Percentiles rank a stretch among this genome's conserved stretches.
Evolutionary conservation across 352 stramenopile species (phyloP).

Genomic region (Aphanomyces astaci): DNA sequence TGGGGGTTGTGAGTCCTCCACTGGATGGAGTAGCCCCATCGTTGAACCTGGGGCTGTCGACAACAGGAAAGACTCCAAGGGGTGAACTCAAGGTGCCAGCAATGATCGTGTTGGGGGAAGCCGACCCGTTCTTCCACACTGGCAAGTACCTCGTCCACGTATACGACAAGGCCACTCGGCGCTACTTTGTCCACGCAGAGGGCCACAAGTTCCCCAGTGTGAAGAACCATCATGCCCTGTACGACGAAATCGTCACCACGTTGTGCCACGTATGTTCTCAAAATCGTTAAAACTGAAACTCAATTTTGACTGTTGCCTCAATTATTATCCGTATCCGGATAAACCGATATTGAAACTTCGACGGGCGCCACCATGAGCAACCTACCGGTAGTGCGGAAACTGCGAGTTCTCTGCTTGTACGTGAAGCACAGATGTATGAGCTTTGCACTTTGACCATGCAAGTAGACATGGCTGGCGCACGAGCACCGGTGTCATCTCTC

Average conservation of each 20-base stretch:
- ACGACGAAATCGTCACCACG: slow-evolving; percentile 26
- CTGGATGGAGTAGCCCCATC: neutral
- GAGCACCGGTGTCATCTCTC: slow-evolving; percentile 9
- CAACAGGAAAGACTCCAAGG: too few relatives aligned
- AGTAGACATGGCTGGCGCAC: slow-evolving; percentile 22
- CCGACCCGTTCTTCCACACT: slow-evolving; percentile 36
- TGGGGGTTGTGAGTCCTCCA: neutral
- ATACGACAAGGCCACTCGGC: slow-evolving; percentile 25
- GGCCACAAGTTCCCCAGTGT: slow-evolving; percentile 32
- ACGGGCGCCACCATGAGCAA: neutral
- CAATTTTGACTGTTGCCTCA: neutral
- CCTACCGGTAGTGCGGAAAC: neutral
- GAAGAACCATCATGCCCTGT: slow-evolving; percentile 25
- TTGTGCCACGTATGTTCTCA: neutral
- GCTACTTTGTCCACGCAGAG: slow-evolving; percentile 27
- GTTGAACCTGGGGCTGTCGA: neutral
- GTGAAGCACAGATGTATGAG: neutral
- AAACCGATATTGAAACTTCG: too few relatives aligned
- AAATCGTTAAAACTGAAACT: neutral
- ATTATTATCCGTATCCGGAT: neutral
- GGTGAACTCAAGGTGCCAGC: slow-evolving; percentile 27
- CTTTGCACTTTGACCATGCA: neutral
- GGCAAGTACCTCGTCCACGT: slow-evolving; percentile 33
- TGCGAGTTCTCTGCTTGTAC: slow-evolving; percentile 18
- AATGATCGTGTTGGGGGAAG: slow-evolving; percentile 57